These are phyloP conservation scores for Thielaviopsis cerberus DNA, from an alignment of 2,329 filamentous ascomycete species.

Conservation along the genomic window DNA sequence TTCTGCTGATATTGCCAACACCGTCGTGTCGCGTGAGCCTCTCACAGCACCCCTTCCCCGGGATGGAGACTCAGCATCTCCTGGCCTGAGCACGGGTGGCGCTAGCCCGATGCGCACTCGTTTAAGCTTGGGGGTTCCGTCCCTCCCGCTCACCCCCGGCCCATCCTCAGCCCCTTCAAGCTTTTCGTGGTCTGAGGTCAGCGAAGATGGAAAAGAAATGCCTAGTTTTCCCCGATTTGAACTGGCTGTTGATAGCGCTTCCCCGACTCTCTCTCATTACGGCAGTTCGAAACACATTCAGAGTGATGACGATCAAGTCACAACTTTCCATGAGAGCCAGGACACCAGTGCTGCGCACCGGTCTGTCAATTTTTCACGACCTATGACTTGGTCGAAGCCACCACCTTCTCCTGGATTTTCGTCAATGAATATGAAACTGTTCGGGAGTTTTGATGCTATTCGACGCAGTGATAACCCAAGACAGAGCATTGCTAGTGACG, in stretches of 20 bases:
- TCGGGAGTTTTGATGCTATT: neutral
- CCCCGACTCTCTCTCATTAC: neutral
- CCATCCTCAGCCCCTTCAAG: slow-evolving; percentile 49
- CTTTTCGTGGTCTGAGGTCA: slow-evolving; percentile 37
- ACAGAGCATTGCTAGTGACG: neutral
- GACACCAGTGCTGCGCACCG: neutral
- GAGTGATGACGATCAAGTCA: neutral
- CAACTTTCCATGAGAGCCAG: neutral
- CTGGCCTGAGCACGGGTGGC: slow-evolving; percentile 13
- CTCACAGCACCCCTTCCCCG: slow-evolving; percentile 43
- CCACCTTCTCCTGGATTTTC: slow-evolving; percentile 28
- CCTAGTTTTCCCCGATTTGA: slow-evolving; percentile 25
- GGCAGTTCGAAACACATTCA: neutral
- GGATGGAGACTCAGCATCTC: slow-evolving; percentile 20
- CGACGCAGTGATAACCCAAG: neutral
- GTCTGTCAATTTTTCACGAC: slow-evolving; percentile 5
- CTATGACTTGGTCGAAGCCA: slow-evolving; percentile 19
- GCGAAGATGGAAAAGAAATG: slow-evolving; percentile 23
- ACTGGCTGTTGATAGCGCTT: slow-evolving; percentile 14
- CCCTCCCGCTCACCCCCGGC: slow-evolving; percentile 36
- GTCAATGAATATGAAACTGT: neutral
- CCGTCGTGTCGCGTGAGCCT: slow-evolving; percentile 31
- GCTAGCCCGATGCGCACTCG: slow-evolving; percentile 28
- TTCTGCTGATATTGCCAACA: slow-evolving; percentile 38
- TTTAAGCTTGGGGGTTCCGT: slow-evolving; percentile 34